A percentile compares a stretch with the other conserved stretches of the same genome.
phyloP scores from a whole-genome alignment of 768 basidiomycete species.

The Lactarius psammicola region DNA sequence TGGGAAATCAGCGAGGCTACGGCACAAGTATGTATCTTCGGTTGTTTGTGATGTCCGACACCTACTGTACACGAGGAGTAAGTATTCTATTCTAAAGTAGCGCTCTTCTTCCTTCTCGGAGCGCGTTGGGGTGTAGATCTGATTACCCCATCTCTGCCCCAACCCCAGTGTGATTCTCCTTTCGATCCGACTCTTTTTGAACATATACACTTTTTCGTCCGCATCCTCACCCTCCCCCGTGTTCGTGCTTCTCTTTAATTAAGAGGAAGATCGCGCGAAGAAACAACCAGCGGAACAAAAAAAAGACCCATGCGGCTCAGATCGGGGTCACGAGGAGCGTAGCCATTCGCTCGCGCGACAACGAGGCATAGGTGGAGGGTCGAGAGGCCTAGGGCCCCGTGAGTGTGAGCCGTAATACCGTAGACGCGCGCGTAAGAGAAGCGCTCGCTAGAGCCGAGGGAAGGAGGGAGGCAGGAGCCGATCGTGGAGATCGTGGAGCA shows the following conservation, averaged over 20 bases:
- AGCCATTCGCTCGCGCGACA: not conserved
- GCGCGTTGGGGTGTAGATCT: not conserved
- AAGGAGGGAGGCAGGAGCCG: not conserved
- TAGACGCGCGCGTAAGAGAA: slow-evolving; percentile 8
- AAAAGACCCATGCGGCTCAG: not conserved
- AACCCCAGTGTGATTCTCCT: not conserved
- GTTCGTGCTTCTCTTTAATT: not conserved
- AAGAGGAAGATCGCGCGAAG: not conserved
- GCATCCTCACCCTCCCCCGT: not conserved
- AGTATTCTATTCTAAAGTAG: not conserved
- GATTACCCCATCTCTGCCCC: not conserved
- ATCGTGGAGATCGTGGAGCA: slow-evolving; percentile 25
- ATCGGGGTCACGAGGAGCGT: not conserved
- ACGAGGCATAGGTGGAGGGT: not conserved
- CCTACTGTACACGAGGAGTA: not conserved
- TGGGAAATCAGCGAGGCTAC: not conserved
- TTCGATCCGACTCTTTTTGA: not conserved
- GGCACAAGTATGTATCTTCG: not conserved
- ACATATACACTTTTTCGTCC: no score
- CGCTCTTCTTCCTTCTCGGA: not conserved
- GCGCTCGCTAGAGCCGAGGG: slow-evolving; percentile 6
- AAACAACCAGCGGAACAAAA: not conserved
- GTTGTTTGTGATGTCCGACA: not conserved
- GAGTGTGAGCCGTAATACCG: not conserved
- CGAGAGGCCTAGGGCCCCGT: slow-evolving; percentile 2